A percentile compares a stretch with the other conserved stretches of the same genome.
These are phyloP conservation scores for Gloeostereum incarnatum DNA, from an alignment of 768 basidiomycete genomes.

Conservation along the genomic window DNA sequence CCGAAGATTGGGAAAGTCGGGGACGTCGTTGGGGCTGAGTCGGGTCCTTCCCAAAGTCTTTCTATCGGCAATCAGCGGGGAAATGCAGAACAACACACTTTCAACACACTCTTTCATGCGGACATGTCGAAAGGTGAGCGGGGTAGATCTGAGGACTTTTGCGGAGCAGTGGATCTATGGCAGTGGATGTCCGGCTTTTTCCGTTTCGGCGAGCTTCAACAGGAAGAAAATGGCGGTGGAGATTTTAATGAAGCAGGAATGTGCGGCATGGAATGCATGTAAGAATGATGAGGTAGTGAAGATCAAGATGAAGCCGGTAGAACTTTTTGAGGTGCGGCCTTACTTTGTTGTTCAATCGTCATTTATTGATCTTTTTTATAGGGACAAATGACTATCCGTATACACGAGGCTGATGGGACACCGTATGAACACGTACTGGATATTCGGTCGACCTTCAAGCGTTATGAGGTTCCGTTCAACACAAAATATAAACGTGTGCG, in stretches of 20 bases:
- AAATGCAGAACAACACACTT: constrained; percentile 75
- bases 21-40: constrained; percentile 88
- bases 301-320: constrained; percentile 69
- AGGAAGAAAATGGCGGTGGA: constrained; percentile 98
- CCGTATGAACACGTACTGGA: constrained; percentile 98
- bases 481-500: constrained; percentile 97
- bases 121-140: constrained; percentile 88
- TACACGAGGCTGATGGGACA: constrained; percentile 98
- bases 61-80: constrained; percentile 87
- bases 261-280: constrained; percentile 67
- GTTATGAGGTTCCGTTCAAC: constrained; percentile 98
- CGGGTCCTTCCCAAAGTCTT: constrained; percentile 95
- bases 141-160: constrained; percentile 82
- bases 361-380: constrained; percentile 17
- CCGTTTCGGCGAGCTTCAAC: constrained; percentile 87
- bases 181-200: constrained; percentile 89
- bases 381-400: constrained; percentile 98
- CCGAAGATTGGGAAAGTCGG: constrained; percentile 86
- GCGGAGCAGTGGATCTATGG: constrained; percentile 99
- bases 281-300: constrained; percentile 60
- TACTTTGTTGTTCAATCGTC: background rate
- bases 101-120: constrained; percentile 88
- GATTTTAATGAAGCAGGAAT: constrained; percentile 85
- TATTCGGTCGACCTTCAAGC: constrained; percentile 78
- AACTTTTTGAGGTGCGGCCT: constrained; percentile 72